Percentiles rank a stretch among this genome's conserved stretches.
These are phyloP conservation scores for Xylariomycetidae sp. DNA, from an alignment of 2,329 filamentous ascomycete species.

Conservation along the genomic window DNA sequence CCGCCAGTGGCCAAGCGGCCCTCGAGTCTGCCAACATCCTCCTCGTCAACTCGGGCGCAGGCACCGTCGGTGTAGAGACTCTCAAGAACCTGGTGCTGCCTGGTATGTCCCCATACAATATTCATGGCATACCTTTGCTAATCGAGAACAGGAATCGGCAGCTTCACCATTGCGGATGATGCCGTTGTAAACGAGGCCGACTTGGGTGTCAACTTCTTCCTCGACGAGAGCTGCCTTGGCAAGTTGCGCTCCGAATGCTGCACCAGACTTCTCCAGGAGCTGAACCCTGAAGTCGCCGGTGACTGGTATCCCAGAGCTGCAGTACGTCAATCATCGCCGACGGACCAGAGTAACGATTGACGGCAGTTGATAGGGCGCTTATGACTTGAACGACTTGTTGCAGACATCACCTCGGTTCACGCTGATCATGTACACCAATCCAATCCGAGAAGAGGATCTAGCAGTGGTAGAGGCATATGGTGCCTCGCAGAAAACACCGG, in stretches of 20 bases:
- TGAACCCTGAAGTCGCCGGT: slow-evolving; percentile 89
- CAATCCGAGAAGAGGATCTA: slow-evolving; percentile 39
- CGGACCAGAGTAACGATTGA: slow-evolving; percentile 6
- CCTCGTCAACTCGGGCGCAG: slow-evolving; percentile 79
- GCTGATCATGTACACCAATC: slow-evolving; percentile 49
- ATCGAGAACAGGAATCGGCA: slow-evolving; percentile 62
- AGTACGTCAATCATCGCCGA: slow-evolving; percentile 22
- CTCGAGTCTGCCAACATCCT: slow-evolving; percentile 90
- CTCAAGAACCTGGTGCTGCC: slow-evolving; percentile 97
- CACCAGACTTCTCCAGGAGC: slow-evolving; percentile 69
- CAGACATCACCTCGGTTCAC: slow-evolving; percentile 39
- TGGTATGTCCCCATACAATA: slow-evolving; percentile 37
- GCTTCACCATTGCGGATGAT: slow-evolving; percentile 85
- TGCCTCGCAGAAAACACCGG: slow-evolving; percentile 56
- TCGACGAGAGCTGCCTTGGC: slow-evolving; percentile 73
- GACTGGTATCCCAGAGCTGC: slow-evolving; percentile 54
- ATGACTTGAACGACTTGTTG: slow-evolving; percentile 38
- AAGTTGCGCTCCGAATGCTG: slow-evolving; percentile 73
- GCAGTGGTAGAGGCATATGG: slow-evolving; percentile 41
- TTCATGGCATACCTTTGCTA: slow-evolving; percentile 9
- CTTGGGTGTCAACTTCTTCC: slow-evolving; percentile 93
- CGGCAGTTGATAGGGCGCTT: slow-evolving; percentile 18
- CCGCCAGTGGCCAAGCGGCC: slow-evolving; percentile 81
- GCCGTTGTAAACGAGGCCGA: slow-evolving; percentile 72
- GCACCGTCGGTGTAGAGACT: slow-evolving; percentile 81